Base-by-base conservation (phyloP, 23 red algal species). In the Gracilaria domingensis region DNA sequence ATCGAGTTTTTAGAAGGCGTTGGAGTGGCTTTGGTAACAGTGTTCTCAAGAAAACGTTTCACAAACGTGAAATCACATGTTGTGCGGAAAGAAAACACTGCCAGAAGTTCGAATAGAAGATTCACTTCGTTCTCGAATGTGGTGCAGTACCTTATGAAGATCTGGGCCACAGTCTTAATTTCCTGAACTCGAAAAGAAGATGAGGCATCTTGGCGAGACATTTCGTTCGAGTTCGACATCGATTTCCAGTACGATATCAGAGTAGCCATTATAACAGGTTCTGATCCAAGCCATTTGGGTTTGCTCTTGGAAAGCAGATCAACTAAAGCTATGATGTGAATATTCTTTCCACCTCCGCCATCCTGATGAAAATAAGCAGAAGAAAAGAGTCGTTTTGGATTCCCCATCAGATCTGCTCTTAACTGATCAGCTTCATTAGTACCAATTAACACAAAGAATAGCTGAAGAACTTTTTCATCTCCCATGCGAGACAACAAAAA, bases 41-140 rank as follows among this genome's bases (percentile, higher is more conserved):
- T 88, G 16, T 88, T 77, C 8, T 61, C 47, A 24, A 93, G 75
- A 64, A 95, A 99, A 0, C 55, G 57, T 39, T 80, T 81, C 45
- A 99, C 91, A 88, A 99, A 99, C 0, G 90, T 66, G 76, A 99
- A 99, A 57, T 99, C 97, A 30, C 67, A 78, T n/a, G 91, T 79
- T 72, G 92, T 91, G 35, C 95, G 80, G 0, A 85, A 50, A 18
- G 92, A 96, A 90, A 99, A 99, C 17, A 99, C 84, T 34, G 87
- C 83, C 32, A 99, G 83, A 40, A 99, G 66, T 26, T 86, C 55
- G 84, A 96, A 99, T 23, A 99, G 81, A n/a, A 81, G 66, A 50
- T 80, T 85, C 17, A 99, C 69, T 40, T 92, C 91, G 23, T 58
- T 81, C 29, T 34, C 40, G 69, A 96, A 89, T 4, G 45, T 65